Percentiles rank a stretch among this genome's conserved stretches.
Conservation (phyloP, 495 filamentous ascomycete genomes). For the Annulohypoxylon stygium region DNA sequence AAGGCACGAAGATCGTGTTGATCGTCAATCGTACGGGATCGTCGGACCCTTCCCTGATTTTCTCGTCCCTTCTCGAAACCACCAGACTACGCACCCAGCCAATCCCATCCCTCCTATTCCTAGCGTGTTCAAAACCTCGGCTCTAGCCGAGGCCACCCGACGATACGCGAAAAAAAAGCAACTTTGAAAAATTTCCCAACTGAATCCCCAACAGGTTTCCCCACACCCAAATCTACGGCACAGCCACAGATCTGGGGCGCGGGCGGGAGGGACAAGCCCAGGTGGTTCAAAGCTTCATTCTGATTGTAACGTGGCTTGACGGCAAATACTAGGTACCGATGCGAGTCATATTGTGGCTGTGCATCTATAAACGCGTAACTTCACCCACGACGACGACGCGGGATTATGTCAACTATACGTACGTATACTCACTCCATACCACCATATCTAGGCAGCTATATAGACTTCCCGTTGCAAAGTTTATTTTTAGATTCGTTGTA, state of each 20-base stretch:
- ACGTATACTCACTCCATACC: background rate
- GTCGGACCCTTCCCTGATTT: slow-evolving; percentile 11
- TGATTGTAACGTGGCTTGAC: slow-evolving; percentile 8
- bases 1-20: background rate
- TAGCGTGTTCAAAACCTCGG: slow-evolving; percentile 6
- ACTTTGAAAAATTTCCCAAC: background rate
- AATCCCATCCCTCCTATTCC: too few species aligned
- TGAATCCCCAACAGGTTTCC: background rate
- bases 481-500: slow-evolving; percentile 7
- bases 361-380: background rate
- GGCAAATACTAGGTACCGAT: background rate
- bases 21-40: background rate
- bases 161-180: background rate
- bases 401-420: background rate
- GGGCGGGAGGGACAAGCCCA: background rate
- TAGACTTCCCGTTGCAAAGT: background rate
- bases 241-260: slow-evolving; percentile 9
- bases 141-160: slow-evolving; percentile 34
- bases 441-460: background rate
- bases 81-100: background rate
- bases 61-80: slow-evolving; percentile 24
- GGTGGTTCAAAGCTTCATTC: too few species aligned
- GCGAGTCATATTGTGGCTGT: slow-evolving; percentile 6
- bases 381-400: background rate
- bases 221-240: background rate